Evolutionary conservation across 2,329 filamentous ascomycete species (phyloP), one percentile per base, ranked within the genome.

Genomic region (Arthroderma uncinatum): DNA sequence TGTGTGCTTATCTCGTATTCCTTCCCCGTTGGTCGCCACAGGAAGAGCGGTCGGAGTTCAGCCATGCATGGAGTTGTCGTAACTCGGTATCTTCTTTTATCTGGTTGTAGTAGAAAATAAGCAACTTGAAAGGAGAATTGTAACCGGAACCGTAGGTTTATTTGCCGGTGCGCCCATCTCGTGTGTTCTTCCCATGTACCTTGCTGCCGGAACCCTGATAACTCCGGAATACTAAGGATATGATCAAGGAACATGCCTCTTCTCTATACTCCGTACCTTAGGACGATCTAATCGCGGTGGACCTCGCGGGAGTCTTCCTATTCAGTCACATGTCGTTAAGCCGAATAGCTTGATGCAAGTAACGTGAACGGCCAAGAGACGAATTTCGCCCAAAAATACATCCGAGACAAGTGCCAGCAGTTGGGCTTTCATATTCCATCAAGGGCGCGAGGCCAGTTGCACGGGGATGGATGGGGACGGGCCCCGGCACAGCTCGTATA

Each of bases 81-180:
- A 10, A 47, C 40, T 28, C 10, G 40, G 12, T 7, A 47, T 33
- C 47, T 33, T 19, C 34, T 37, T 34, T 2, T 12, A 37, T n/a
- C 34, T 37, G 34, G 28, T 30, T 30, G 28, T 30, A 30, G 28
- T 30, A 30, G 12, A 33, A 50, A 50, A 19, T 50, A 50, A 50
- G 47, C 23, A 50, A 34, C 25, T 21, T 3, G 25, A n/a, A n/a
- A n/a, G 47, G 44, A 34, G 47, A 30, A 50, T 50, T 50, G 25
- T 50, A 19, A 16, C 28, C 47, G 47, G 47, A 50, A 50, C 47
- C n/a, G 12, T 30, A 16, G 10, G 33, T 33, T 48, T 30, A 50
- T 50, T 47, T 50, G 47, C 47, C 25, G 47, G 47, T 33, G 25
- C 47, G 14, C 14, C 47, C n/a, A 50, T 47, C 40, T 47, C 40